Percentiles rank a stretch among this genome's conserved stretches.
Conservation (phyloP, 2,329 filamentous ascomycete genomes). For the Scytalidium lignicola region DNA sequence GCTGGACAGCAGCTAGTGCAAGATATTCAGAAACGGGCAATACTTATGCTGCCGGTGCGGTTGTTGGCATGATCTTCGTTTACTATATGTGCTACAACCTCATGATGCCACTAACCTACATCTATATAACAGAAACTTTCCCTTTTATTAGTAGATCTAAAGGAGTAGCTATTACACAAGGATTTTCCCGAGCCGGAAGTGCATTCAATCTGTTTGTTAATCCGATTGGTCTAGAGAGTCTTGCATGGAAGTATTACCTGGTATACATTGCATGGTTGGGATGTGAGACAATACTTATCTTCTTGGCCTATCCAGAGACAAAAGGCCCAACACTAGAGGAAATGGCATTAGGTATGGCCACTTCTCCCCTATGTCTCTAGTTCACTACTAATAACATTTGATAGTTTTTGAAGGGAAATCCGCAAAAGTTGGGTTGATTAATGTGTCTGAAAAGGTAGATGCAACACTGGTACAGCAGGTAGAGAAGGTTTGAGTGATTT, state of each 20-base stretch:
- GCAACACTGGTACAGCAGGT: not conserved
- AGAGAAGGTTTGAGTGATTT: not conserved
- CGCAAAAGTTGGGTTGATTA: not conserved
- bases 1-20: conserved; percentile 1
- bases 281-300: conserved; percentile 8
- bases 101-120: conserved; percentile 6
- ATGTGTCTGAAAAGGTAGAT: not conserved
- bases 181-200: conserved; percentile 3
- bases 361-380: not conserved
- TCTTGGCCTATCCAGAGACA: conserved; percentile 30
- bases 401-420: not conserved
- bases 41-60: not conserved
- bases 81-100: conserved; percentile 30
- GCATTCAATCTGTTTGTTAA: conserved; percentile 33
- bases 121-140: conserved; percentile 8
- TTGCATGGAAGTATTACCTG: conserved; percentile 35
- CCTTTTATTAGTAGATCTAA: conserved; percentile 5
- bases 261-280: conserved; percentile 29
- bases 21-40: not conserved
- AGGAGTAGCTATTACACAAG: conserved; percentile 1
- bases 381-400: not conserved
- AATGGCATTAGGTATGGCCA: conserved; percentile 21
- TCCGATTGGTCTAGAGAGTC: conserved; percentile 31
- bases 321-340: conserved; percentile 35
- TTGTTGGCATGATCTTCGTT: conserved; percentile 40